Conservation (phyloP, 1,284 basidiomycete species). For the Porodaedalea pini region DNA sequence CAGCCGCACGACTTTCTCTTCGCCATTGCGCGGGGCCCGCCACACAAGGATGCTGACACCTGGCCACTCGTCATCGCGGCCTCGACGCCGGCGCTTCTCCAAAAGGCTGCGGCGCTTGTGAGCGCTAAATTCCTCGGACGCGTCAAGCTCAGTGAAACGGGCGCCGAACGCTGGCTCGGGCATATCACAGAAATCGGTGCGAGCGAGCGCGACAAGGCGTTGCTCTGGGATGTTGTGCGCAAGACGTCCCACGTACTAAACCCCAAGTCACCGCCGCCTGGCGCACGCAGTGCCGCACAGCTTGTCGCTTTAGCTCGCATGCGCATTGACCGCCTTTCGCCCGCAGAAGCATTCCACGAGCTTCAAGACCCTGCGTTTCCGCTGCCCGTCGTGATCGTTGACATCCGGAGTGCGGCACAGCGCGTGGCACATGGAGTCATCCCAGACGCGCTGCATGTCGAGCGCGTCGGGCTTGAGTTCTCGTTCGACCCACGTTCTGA, state of each 20-base stretch:
- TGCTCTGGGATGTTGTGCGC: constrained; percentile 61
- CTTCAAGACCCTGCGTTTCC: constrained; percentile 47
- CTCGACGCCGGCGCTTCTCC: constrained; percentile 50
- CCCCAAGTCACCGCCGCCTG: constrained; percentile 56
- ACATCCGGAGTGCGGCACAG: constrained; percentile 62
- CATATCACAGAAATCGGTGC: constrained; percentile 33
- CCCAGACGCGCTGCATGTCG: constrained; percentile 59
- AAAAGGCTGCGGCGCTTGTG: constrained; percentile 59
- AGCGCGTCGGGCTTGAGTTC: constrained; percentile 73
- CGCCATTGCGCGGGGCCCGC: constrained; percentile 47
- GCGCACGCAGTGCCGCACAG: constrained; percentile 52
- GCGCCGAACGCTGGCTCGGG: constrained; percentile 13
- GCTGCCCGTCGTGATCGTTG: constrained; percentile 67
- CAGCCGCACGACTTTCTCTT: constrained; percentile 49
- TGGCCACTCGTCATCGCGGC: constrained; percentile 51
- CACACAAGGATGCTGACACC: constrained; percentile 25
- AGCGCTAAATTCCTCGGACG: constrained; percentile 63
- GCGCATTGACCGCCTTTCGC: constrained; percentile 57
- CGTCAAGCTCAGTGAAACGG: constrained; percentile 31
- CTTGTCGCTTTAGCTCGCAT: constrained; percentile 55
- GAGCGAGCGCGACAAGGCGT: constrained; percentile 25
- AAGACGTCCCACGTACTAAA: constrained; percentile 58
- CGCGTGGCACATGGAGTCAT: constrained; percentile 53
- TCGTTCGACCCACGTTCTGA: constrained; percentile 63
- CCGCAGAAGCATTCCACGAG: constrained; percentile 56